Evolutionary conservation across 768 basidiomycete genomes (phyloP).

Genomic region (Porphyrellus cyaneotinctus): DNA sequence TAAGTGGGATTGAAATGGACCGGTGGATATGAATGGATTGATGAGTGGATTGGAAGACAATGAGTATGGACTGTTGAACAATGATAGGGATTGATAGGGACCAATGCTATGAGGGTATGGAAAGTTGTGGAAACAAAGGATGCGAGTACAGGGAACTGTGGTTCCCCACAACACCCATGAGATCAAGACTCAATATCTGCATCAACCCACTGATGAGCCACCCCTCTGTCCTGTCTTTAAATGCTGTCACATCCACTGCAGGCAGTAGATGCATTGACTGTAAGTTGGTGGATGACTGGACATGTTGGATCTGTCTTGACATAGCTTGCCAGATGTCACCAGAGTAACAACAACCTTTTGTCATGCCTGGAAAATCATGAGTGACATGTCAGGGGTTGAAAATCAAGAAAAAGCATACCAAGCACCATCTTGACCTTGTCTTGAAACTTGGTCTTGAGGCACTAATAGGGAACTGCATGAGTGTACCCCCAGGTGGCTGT

Average conservation of each 20-base stretch:
- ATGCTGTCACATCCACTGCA: conserved; percentile 51
- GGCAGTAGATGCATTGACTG: conserved; percentile 55
- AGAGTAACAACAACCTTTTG: conserved; percentile 77
- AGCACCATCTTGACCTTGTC: conserved; percentile 52
- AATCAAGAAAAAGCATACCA: conserved; percentile 31
- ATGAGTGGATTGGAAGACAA: too few relatives aligned
- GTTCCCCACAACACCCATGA: too few relatives aligned
- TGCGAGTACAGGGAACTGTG: too few relatives aligned
- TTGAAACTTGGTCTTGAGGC: conserved; percentile 37
- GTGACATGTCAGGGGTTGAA: neutral
- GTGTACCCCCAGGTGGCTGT: too few relatives aligned
- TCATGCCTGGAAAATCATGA: conserved; percentile 43
- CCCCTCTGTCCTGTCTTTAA: conserved; percentile 53
- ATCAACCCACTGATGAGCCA: conserved; percentile 53
- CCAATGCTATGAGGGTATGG: too few relatives aligned
- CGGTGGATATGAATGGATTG: too few relatives aligned
- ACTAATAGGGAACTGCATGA: conserved; percentile 40
- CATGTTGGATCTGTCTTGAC: conserved; percentile 30
- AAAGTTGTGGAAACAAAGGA: too few relatives aligned
- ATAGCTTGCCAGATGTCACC: conserved; percentile 77
- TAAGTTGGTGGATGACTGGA: conserved; percentile 27
- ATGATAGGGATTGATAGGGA: too few relatives aligned
- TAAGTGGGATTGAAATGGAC: too few relatives aligned
- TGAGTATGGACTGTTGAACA: too few relatives aligned
- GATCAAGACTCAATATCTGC: conserved; percentile 50